A percentile compares a stretch with the other conserved stretches of the same genome.
Conservation (phyloP, 352 stramenopile species). For the Saprolegnia parasitica region DNA sequence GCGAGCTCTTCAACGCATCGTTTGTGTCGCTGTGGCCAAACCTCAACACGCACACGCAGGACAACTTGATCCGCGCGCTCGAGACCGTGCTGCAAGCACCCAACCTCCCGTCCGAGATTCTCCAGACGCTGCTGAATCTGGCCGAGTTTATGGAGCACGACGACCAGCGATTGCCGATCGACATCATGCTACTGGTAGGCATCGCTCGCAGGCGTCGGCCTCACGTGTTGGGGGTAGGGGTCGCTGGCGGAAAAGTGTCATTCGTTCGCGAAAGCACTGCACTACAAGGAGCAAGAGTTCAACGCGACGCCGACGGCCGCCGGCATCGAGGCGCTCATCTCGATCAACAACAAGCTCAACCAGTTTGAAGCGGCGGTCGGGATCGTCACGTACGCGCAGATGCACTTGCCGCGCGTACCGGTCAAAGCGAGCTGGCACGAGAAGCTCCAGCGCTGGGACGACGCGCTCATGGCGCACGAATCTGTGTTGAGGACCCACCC, state of each 20-base stretch:
- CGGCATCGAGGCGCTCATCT: conserved; percentile 97
- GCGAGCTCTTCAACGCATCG: conserved; percentile 98
- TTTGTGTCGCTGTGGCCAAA: conserved; percentile 99
- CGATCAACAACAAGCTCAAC: conserved; percentile 98
- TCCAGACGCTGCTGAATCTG: conserved; percentile 97
- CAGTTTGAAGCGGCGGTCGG: conserved; percentile 97
- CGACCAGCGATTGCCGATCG: conserved; percentile 59
- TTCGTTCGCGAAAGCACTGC: conserved; percentile 97
- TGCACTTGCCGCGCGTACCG: conserved; percentile 67
- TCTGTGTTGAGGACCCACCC: conserved; percentile 56
- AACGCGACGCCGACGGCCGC: conserved; percentile 84
- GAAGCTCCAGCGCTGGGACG: conserved; percentile 97
- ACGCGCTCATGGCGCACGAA: conserved; percentile 94
- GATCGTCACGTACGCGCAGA: conserved; percentile 92
- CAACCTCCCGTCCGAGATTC: conserved; percentile 95
- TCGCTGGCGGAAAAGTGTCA: conserved; percentile 97
- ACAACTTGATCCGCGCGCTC: conserved; percentile 92
- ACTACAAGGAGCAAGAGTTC: conserved; percentile 99
- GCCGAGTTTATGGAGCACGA: conserved; percentile 99
- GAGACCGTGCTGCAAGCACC: conserved; percentile 92
- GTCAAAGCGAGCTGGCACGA: conserved; percentile 97
- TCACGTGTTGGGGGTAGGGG: conserved; percentile 35
- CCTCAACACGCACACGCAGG: conserved; percentile 83
- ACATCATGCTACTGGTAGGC: neutral
- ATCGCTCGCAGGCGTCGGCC: neutral